These are phyloP conservation scores for Aureobasidium vineae DNA, from an alignment of 2,329 filamentous ascomycete species.

Conservation along the genomic window DNA sequence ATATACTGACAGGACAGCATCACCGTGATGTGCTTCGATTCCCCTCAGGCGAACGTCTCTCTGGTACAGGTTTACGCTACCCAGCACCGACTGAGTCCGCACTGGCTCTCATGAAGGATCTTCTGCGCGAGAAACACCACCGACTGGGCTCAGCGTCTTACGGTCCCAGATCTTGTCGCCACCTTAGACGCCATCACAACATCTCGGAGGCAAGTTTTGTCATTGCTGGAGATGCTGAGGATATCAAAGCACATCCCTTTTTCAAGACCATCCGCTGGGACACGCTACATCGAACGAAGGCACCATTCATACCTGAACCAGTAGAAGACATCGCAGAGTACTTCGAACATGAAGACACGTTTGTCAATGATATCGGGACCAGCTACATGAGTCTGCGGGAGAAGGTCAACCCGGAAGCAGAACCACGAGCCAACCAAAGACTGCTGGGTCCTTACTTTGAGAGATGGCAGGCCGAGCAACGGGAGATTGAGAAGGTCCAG, in stretches of 20 bases:
- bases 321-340: constrained; percentile 66
- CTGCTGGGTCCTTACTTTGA: constrained; percentile 30
- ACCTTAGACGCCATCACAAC: constrained; percentile 26
- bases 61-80: constrained; percentile 52
- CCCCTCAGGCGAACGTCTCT: constrained; percentile 56
- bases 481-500: constrained; percentile 34
- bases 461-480: constrained; percentile 32
- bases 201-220: constrained; percentile 54
- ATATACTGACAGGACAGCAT: constrained; percentile 49
- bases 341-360: constrained; percentile 78
- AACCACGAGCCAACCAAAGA: constrained; percentile 8
- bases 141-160: constrained; percentile 1
- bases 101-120: constrained; percentile 69
- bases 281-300: constrained; percentile 64
- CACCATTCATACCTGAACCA: constrained; percentile 78
- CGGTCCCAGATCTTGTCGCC: constrained; percentile 29
- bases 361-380: constrained; percentile 45
- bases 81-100: constrained; percentile 64
- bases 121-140: constrained; percentile 54
- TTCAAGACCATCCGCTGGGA: constrained; percentile 80
- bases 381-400: constrained; percentile 32
- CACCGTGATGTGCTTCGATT: constrained; percentile 70
- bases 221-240: constrained; percentile 77
- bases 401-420: constrained; percentile 29
- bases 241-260: constrained; percentile 87